Conservation (phyloP, 768 basidiomycete genomes). For the Gloeostereum incarnatum region DNA sequence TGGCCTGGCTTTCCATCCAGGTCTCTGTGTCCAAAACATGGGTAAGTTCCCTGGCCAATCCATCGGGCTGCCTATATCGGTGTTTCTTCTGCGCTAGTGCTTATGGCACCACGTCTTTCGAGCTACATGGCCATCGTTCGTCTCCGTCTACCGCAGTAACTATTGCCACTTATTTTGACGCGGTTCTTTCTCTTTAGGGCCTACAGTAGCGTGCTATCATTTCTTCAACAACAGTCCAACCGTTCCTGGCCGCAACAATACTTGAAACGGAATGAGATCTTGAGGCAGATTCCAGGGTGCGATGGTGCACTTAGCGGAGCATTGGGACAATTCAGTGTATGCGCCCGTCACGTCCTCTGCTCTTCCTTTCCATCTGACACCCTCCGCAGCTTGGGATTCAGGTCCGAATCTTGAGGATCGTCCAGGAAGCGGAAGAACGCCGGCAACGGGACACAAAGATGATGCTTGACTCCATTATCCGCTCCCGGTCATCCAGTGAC, state of each 20-base stretch:
- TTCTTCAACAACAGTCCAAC: slow-evolving; percentile 50
- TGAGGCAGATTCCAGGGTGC: slow-evolving; percentile 39
- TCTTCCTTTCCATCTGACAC: not conserved
- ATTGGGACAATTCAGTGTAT: slow-evolving; percentile 38
- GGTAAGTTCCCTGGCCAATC: slow-evolving; percentile 39
- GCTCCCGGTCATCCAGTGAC: not conserved
- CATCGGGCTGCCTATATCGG: not conserved
- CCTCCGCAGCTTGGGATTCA: slow-evolving; percentile 32
- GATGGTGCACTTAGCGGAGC: slow-evolving; percentile 46
- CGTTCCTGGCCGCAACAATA: slow-evolving; percentile 75
- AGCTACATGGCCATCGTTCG: too few relatives aligned
- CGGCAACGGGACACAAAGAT: slow-evolving; percentile 23
- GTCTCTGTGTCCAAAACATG: too few relatives aligned
- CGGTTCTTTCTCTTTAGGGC: slow-evolving; percentile 18
- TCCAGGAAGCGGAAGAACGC: slow-evolving; percentile 29
- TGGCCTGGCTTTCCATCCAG: too few relatives aligned
- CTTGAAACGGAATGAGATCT: slow-evolving; percentile 63
- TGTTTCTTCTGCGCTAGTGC: not conserved
- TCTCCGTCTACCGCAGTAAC: too few relatives aligned
- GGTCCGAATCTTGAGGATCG: slow-evolving; percentile 43
- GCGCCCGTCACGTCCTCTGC: slow-evolving; percentile 11
- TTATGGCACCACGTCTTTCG: too few relatives aligned
- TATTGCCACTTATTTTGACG: slow-evolving; percentile 1
- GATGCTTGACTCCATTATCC: slow-evolving; percentile 21
- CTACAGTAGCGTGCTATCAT: slow-evolving; percentile 31